Evolutionary conservation across 805 yeast genomes (phyloP).

Genomic region (Saturnispora sekii): DNA sequence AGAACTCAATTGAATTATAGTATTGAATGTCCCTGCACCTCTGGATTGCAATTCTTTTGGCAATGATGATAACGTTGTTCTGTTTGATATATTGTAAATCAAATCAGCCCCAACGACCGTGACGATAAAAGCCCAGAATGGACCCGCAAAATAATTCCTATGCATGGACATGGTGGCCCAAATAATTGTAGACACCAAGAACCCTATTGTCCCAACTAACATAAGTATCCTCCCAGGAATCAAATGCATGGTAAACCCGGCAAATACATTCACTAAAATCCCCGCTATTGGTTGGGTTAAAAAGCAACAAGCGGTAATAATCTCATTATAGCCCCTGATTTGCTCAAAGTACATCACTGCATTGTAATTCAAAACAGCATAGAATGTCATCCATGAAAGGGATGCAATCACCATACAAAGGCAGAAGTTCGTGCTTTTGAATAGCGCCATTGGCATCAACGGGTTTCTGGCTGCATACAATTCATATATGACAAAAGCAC

Average conservation of each 20-base stretch:
- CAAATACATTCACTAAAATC: slow-evolving; percentile 33
- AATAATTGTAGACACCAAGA: slow-evolving; percentile 28
- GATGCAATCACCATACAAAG: slow-evolving; percentile 30
- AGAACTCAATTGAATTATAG: slow-evolving; percentile 32
- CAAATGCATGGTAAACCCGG: slow-evolving; percentile 36
- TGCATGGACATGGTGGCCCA: slow-evolving; percentile 33
- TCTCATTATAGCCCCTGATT: slow-evolving; percentile 28
- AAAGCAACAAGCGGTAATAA: slow-evolving; percentile 35
- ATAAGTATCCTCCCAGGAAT: slow-evolving; percentile 33
- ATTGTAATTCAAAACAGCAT: slow-evolving; percentile 32
- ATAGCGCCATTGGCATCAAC: slow-evolving; percentile 38
- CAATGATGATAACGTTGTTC: slow-evolving; percentile 34
- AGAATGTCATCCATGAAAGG: slow-evolving; percentile 35
- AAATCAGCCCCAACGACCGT: slow-evolving; percentile 40
- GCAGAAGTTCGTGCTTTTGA: slow-evolving; percentile 31
- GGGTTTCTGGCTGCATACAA: slow-evolving; percentile 31
- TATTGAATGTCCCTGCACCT: slow-evolving; percentile 42
- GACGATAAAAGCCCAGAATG: slow-evolving; percentile 34
- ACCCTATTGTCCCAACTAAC: slow-evolving; percentile 28
- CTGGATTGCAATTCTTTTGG: slow-evolving; percentile 31
- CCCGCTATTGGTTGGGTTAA: slow-evolving; percentile 37
- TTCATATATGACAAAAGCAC: slow-evolving; percentile 30
- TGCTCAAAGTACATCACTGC: slow-evolving; percentile 35
- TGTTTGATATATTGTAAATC: slow-evolving; percentile 35
- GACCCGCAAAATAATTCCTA: slow-evolving; percentile 34